Evolutionary conservation across 306 rosid genomes (phyloP).

Genomic region (Cyamopsis tetragonoloba): DNA sequence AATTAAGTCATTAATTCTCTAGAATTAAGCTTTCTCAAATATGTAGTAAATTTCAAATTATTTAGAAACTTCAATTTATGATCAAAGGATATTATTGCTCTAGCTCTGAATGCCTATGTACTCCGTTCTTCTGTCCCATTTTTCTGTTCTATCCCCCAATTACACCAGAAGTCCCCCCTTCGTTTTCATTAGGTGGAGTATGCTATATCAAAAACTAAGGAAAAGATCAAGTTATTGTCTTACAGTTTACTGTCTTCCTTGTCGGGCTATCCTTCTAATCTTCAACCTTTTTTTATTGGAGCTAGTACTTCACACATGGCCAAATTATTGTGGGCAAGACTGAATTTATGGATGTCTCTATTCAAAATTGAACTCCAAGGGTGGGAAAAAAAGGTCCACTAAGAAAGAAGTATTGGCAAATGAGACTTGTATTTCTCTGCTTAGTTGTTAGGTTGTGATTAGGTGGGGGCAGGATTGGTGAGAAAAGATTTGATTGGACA

Average conservation of each 20-base stretch:
- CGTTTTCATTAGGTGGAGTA: not conserved
- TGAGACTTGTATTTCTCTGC: not conserved
- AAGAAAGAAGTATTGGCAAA: no score
- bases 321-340: no score
- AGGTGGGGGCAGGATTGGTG: no score
- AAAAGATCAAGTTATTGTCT: no score
- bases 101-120: not conserved
- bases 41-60: not conserved
- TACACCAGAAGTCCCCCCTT: no score
- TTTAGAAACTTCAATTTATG: no score
- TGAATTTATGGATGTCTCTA: no score
- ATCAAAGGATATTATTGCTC: not conserved
- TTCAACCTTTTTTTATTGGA: not conserved
- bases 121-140: not conserved
- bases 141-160: not conserved
- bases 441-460: not conserved
- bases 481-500: not conserved
- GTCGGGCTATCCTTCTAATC: not conserved
- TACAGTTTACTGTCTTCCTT: no score
- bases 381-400: no score
- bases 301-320: not conserved
- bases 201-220: constrained; percentile 1
- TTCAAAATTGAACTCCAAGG: no score
- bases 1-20: no score
- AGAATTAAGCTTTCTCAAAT: no score